Percentiles rank a stretch among this genome's conserved stretches.
phyloP scores from a whole-genome alignment of 106 monocot species.

The Allium cepa region DNA sequence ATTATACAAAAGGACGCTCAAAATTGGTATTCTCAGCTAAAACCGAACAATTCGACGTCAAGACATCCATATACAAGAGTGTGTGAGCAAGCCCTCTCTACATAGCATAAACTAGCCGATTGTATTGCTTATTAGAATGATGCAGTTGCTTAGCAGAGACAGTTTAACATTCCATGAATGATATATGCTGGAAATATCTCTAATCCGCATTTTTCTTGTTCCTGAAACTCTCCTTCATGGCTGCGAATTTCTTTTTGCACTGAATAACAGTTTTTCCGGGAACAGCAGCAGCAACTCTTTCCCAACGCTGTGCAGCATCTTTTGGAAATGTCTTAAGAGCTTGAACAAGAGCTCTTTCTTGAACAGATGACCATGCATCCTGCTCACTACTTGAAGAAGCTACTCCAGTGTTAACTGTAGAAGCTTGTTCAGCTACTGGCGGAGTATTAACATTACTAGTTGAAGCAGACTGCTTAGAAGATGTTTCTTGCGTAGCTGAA shows the following conservation, averaged over 20 bases:
- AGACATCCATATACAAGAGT: too few species aligned
- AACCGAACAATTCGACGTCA: too few species aligned
- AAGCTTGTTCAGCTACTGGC: neutral
- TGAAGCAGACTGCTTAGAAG: neutral
- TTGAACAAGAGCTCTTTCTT: constrained; percentile 82
- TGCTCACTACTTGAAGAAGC: constrained; percentile 26
- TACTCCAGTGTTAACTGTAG: constrained; percentile 22
- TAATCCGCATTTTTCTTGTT: constrained; percentile 60
- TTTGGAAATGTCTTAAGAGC: constrained; percentile 90
- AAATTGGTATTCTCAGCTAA: too few species aligned
- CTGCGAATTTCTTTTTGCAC: constrained; percentile 76
- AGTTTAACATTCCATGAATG: too few species aligned
- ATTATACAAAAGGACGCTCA: too few species aligned
- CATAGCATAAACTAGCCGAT: too few species aligned
- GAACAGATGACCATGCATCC: constrained; percentile 50
- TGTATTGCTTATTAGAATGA: too few species aligned
- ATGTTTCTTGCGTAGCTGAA: neutral
- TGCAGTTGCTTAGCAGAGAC: too few species aligned
- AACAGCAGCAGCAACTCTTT: constrained; percentile 72
- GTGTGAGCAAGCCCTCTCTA: too few species aligned
- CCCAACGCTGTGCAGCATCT: constrained; percentile 81
- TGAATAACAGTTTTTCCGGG: constrained; percentile 81
- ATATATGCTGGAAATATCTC: too few species aligned
- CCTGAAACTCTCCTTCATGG: constrained; percentile 81
- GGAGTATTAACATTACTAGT: neutral